A percentile compares a stretch with the other conserved stretches of the same genome.
These are phyloP conservation scores for Aegle marmelos DNA, from an alignment of 345 rosid species.

Conservation along the genomic window DNA sequence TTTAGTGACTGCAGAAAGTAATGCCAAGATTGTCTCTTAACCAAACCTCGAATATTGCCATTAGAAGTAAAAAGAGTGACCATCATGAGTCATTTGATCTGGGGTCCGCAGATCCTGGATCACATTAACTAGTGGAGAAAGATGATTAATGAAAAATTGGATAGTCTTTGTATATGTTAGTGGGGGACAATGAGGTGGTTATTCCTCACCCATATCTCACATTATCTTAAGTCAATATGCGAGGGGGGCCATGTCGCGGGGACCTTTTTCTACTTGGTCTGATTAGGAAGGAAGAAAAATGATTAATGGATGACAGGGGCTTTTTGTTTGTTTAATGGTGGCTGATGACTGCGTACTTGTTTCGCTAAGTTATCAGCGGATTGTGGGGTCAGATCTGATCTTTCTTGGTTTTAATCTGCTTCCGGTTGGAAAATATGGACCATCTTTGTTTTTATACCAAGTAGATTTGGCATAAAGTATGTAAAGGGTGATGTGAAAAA, in stretches of 20 bases:
- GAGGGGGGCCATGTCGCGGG: constrained; percentile 8
- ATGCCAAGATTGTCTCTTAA: not conserved
- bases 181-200: constrained; percentile 22
- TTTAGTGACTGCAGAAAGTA: constrained; percentile 9
- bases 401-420: constrained; percentile 11
- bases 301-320: constrained; percentile 29
- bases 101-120: constrained; percentile 14
- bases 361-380: constrained; percentile 4
- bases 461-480: not conserved
- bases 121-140: constrained; percentile 24
- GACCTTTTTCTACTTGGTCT: constrained; percentile 13
- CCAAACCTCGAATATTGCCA: constrained; percentile 20
- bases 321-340: constrained; percentile 21
- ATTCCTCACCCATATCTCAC: constrained; percentile 1
- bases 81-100: not conserved
- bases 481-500: not conserved
- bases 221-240: constrained; percentile 13
- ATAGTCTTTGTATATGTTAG: not conserved
- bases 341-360: constrained; percentile 5
- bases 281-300: constrained; percentile 16
- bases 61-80: constrained; percentile 7
- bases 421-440: constrained; percentile 20
- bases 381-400: constrained; percentile 34
- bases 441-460: not conserved
- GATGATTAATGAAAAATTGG: constrained; percentile 3